Evolutionary conservation across 768 basidiomycete genomes (phyloP).

Genomic region (Hygrophorus russula): DNA sequence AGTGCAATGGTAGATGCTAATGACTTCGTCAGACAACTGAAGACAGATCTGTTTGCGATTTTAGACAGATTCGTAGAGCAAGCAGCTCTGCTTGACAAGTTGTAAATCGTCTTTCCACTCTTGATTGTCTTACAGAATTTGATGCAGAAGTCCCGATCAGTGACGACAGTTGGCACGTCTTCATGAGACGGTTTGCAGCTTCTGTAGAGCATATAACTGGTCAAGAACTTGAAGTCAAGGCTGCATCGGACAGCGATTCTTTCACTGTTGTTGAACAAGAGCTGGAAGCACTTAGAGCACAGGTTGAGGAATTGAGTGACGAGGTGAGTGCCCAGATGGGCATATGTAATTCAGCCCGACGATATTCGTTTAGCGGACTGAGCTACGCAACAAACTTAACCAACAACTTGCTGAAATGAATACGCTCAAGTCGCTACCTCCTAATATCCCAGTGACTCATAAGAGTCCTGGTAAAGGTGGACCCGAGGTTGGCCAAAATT

Average conservation of each 20-base stretch:
- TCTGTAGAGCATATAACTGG: slow-evolving; percentile 63
- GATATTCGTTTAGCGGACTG: slow-evolving; percentile 27
- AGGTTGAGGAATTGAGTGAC: slow-evolving; percentile 52
- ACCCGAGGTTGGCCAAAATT: slow-evolving; percentile 34
- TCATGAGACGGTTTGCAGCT: slow-evolving; percentile 46
- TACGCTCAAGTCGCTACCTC: slow-evolving; percentile 44
- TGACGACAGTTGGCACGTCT: slow-evolving; percentile 51
- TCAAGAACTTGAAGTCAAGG: slow-evolving; percentile 43
- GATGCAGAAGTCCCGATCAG: slow-evolving; percentile 24
- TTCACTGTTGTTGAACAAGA: slow-evolving; percentile 46
- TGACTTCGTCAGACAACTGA: slow-evolving; percentile 37
- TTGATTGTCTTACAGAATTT: not conserved
- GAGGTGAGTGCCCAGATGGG: slow-evolving; percentile 35
- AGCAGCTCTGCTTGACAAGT: slow-evolving; percentile 43
- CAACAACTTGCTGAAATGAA: slow-evolving; percentile 61
- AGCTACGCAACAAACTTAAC: slow-evolving; percentile 42
- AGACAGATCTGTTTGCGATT: slow-evolving; percentile 45
- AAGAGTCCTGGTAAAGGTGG: slow-evolving; percentile 37
- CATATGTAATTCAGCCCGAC: slow-evolving; percentile 1
- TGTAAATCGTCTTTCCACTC: slow-evolving; percentile 30
- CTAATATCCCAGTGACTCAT: slow-evolving; percentile 23
- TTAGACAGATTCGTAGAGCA: slow-evolving; percentile 59
- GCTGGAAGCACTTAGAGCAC: slow-evolving; percentile 42
- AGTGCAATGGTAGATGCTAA: slow-evolving; percentile 1
- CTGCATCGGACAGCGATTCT: slow-evolving; percentile 23